Percentiles rank a stretch among this genome's conserved stretches.
These are phyloP conservation scores for Penicillium sp. DNA, from an alignment of 2,329 filamentous ascomycete species.

Conservation along the genomic window DNA sequence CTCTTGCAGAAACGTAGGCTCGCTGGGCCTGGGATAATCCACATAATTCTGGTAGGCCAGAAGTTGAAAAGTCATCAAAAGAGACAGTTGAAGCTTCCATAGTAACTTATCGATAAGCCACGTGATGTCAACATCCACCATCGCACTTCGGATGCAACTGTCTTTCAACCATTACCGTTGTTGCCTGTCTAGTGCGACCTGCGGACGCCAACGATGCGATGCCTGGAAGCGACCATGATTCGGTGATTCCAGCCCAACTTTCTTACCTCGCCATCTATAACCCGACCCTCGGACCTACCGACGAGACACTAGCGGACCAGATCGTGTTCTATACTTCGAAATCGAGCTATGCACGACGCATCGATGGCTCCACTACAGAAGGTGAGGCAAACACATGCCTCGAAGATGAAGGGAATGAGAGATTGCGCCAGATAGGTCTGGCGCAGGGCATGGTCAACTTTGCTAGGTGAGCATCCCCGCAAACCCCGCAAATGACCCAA, in stretches of 20 bases:
- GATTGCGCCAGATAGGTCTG: constrained; percentile 85
- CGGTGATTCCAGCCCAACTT: constrained; percentile 72
- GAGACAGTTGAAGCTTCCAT: constrained; percentile 9
- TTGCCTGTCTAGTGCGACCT: constrained; percentile 11
- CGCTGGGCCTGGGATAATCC: constrained; percentile 21
- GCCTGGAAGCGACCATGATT: constrained; percentile 36
- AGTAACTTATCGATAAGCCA: constrained; percentile 29
- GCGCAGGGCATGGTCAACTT: constrained; percentile 97
- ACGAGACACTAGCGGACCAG: constrained; percentile 73
- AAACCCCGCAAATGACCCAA: constrained; percentile 9
- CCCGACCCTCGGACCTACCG: constrained; percentile 69
- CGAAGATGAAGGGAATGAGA: constrained; percentile 74
- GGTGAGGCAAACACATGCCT: constrained; percentile 30
- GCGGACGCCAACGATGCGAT: constrained; percentile 33
- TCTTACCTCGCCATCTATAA: constrained; percentile 95
- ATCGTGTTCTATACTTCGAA: constrained; percentile 87
- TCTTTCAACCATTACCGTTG: constrained; percentile 5
- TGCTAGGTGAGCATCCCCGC: constrained; percentile 55
- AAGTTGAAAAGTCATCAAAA: not conserved
- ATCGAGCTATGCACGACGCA: constrained; percentile 27
- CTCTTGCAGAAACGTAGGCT: constrained; percentile 25
- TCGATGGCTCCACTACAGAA: constrained; percentile 15
- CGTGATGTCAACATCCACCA: constrained; percentile 35
- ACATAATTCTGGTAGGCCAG: constrained; percentile 20
- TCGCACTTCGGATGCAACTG: constrained; percentile 14